Evolutionary conservation across 345 rosid species (phyloP).

Genomic region (Erucastrum elatum): DNA sequence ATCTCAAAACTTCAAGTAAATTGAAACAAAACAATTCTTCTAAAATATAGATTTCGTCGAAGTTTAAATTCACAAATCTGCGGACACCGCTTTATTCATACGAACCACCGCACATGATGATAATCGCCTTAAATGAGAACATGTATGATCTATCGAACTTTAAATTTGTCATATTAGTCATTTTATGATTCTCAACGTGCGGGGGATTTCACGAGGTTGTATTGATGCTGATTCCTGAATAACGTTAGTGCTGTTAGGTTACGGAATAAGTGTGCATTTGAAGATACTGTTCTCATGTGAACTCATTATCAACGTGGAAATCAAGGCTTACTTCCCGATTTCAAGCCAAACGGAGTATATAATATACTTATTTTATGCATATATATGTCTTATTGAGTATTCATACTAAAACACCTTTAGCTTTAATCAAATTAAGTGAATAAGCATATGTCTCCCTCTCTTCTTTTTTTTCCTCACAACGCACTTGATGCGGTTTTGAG

Average conservation of each 20-base stretch:
- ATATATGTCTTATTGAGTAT: neutral
- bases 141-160: neutral
- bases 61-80: neutral
- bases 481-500: neutral
- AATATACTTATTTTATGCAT: neutral
- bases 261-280: constrained; percentile 6
- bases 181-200: neutral
- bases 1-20: too few relatives aligned
- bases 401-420: neutral
- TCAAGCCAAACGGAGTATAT: neutral
- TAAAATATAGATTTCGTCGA: neutral
- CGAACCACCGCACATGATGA: constrained; percentile 8
- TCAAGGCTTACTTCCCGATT: neutral
- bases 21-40: too few relatives aligned
- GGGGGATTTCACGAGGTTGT: neutral
- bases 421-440: neutral
- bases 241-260: constrained; percentile 11
- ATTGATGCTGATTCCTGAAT: constrained; percentile 11
- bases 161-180: neutral
- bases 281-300: neutral
- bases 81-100: neutral
- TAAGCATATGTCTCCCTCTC: neutral
- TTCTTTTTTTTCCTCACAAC: neutral
- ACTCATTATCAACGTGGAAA: neutral
- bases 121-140: neutral